Percentiles rank a stretch among this genome's conserved stretches.
These are phyloP conservation scores for Geosmithia flava DNA, from an alignment of 2,329 filamentous ascomycete species.

Conservation along the genomic window DNA sequence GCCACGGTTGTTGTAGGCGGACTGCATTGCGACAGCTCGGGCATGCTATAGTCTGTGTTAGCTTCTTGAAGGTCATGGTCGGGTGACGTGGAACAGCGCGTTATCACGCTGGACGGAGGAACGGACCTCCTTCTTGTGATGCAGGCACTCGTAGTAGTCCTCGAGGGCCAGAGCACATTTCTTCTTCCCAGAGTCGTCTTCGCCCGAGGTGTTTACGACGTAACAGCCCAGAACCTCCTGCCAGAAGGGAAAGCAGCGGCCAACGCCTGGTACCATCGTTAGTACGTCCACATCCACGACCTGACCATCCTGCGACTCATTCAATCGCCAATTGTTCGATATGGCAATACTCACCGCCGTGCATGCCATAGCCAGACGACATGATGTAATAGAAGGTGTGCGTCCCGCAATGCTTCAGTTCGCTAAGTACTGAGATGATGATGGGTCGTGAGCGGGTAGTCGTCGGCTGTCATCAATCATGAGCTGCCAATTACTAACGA, in stretches of 20 bases:
- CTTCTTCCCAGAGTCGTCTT: conserved; percentile 69
- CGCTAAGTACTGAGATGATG: neutral
- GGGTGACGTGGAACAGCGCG: neutral
- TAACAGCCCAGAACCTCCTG: conserved; percentile 98
- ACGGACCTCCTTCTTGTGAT: conserved; percentile 96
- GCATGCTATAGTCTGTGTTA: conserved; percentile 45
- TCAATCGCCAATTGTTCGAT: neutral
- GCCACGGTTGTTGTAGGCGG: conserved; percentile 72
- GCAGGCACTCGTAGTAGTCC: conserved; percentile 97
- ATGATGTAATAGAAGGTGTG: conserved; percentile 27
- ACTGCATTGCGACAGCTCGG: conserved; percentile 66
- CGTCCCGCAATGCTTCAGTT: neutral
- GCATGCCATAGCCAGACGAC: conserved; percentile 74
- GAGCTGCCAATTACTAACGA: neutral
- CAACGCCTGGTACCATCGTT: conserved; percentile 32
- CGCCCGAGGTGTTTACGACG: conserved; percentile 76
- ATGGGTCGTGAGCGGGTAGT: neutral
- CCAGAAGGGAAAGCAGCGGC: conserved; percentile 98
- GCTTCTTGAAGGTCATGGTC: neutral
- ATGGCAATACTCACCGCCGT: conserved; percentile 50
- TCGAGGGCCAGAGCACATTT: conserved; percentile 80
- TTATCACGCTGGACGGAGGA: neutral
- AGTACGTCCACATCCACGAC: conserved; percentile 4
- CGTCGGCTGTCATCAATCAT: neutral
- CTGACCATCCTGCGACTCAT: neutral